These are phyloP conservation scores for Plasmodium vinckei DNA, from an alignment of 169 alveolate species.

Conservation along the genomic window DNA sequence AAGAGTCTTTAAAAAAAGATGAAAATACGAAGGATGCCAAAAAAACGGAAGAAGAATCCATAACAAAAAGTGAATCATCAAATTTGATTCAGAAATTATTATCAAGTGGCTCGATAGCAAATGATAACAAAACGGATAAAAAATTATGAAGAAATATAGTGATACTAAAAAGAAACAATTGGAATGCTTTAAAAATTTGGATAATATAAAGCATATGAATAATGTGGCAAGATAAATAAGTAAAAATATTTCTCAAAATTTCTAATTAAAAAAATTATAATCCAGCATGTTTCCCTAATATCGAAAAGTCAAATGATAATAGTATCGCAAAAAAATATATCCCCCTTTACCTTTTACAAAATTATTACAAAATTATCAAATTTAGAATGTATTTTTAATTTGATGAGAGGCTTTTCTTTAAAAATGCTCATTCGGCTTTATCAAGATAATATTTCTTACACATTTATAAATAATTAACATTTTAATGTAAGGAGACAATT, in stretches of 20 bases:
- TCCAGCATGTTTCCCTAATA: too few species aligned
- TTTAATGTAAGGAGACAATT: too few species aligned
- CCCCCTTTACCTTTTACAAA: too few species aligned
- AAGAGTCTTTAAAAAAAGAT: conserved; percentile 39
- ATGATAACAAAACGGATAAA: conserved; percentile 7
- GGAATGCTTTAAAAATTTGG: not conserved
- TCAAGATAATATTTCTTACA: too few species aligned
- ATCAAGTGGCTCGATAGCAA: conserved; percentile 10
- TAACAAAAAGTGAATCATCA: conserved; percentile 5
- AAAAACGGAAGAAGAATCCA: conserved; percentile 10
- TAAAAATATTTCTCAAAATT: not conserved
- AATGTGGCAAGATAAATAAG: not conserved
- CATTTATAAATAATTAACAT: too few species aligned
- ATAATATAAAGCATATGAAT: too few species aligned
- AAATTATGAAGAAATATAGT: not conserved
- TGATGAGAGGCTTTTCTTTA: too few species aligned
- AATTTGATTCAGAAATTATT: conserved; percentile 17
- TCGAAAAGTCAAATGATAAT: too few species aligned
- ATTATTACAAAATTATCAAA: too few species aligned
- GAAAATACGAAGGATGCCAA: conserved; percentile 16
- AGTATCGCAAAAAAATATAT: too few species aligned
- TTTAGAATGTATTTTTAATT: too few species aligned
- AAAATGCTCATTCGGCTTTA: too few species aligned
- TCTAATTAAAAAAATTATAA: not conserved
- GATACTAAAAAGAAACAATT: not conserved